A percentile compares a stretch with the other conserved stretches of the same genome.
Evolutionary conservation across 345 rosid species (phyloP).

Genomic region (Erysimum cheiranthoides): DNA sequence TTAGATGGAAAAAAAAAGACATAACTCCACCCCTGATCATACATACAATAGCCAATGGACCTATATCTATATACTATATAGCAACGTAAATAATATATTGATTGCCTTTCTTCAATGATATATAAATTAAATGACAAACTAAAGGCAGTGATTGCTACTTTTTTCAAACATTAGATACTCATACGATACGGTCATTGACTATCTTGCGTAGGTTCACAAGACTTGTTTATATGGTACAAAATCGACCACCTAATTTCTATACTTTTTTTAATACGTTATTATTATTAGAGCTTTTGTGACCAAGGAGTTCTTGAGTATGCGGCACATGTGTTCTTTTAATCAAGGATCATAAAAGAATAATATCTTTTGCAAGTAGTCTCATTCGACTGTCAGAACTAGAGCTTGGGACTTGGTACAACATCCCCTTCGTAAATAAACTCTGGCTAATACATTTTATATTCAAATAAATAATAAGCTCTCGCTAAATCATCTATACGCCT

Average conservation of each 20-base stretch:
- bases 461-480: background rate
- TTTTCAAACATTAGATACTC: slow-evolving; percentile 17
- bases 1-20: too few relatives aligned
- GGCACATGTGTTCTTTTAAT: slow-evolving; percentile 14
- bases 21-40: too few relatives aligned
- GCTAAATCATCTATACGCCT: background rate
- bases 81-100: background rate
- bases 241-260: slow-evolving; percentile 15
- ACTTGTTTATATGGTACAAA: slow-evolving; percentile 11
- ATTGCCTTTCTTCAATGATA: background rate
- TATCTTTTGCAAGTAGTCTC: background rate
- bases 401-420: background rate
- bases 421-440: background rate
- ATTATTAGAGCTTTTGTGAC: background rate
- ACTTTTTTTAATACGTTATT: background rate
- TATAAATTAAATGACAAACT: background rate
- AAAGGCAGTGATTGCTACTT: background rate
- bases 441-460: background rate
- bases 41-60: background rate
- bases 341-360: background rate
- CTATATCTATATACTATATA: too few relatives aligned
- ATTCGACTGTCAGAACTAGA: background rate
- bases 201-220: background rate
- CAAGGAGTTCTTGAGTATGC: background rate
- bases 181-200: slow-evolving; percentile 26